phyloP scores from a whole-genome alignment of 2,329 filamentous ascomycete genomes.

The Calonectria montana region DNA sequence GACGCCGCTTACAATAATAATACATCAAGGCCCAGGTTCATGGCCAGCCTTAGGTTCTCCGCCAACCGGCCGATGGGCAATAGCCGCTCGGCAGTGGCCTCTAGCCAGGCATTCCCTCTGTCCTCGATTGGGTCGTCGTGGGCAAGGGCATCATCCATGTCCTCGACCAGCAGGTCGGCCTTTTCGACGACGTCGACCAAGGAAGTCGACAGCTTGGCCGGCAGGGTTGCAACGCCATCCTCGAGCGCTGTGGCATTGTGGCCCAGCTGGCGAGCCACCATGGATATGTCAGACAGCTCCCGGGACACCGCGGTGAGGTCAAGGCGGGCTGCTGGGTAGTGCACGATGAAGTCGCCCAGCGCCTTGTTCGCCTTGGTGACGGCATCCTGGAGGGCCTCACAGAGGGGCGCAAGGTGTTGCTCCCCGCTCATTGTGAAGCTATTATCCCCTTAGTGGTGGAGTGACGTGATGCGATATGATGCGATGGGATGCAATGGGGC shows the following conservation, averaged over 20 bases:
- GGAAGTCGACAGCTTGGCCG: conserved; percentile 26
- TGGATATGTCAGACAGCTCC: conserved; percentile 43
- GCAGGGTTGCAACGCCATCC: conserved; percentile 20
- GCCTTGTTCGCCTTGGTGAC: conserved; percentile 31
- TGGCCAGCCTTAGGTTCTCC: conserved; percentile 35
- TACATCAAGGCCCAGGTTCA: conserved; percentile 39
- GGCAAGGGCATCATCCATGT: conserved; percentile 37
- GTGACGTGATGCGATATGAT: conserved; percentile 8
- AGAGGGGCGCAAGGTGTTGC: conserved; percentile 22
- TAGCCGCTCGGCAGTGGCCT: conserved; percentile 39
- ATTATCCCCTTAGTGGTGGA: background rate
- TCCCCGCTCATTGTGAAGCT: conserved; percentile 3
- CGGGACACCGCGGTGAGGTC: conserved; percentile 39
- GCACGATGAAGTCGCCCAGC: conserved; percentile 39
- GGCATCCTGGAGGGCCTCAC: conserved; percentile 35
- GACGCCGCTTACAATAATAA: conserved; percentile 33
- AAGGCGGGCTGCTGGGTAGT: conserved; percentile 38
- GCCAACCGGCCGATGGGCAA: conserved; percentile 31
- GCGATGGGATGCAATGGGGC: background rate
- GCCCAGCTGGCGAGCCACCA: conserved; percentile 39
- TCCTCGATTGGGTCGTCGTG: conserved; percentile 24
- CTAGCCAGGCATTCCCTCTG: conserved; percentile 31
- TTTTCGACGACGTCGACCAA: conserved; percentile 32
- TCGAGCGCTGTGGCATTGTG: conserved; percentile 38
- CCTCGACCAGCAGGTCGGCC: conserved; percentile 33